Base-by-base conservation (phyloP, 192 early-diverging fungal genomes). In the Funneliformis mosseae region DNA sequence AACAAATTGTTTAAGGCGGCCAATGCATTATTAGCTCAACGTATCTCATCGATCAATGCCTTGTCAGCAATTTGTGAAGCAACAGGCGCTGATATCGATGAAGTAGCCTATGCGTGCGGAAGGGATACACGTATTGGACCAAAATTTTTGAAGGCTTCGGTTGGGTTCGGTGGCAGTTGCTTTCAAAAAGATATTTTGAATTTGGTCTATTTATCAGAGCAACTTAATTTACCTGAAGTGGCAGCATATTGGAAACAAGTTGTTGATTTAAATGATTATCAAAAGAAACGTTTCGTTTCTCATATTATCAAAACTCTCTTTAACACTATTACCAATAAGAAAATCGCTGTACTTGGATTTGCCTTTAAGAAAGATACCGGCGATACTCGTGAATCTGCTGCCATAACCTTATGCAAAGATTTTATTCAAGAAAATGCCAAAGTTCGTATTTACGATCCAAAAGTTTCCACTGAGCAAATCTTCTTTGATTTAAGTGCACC, bases 171-270 rank as follows among this genome's bases (percentile, higher is more conserved):
- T 81, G 97, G 97, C 25, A 93, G 92, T 50, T 98, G 97, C 85
- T 97, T 98, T 87, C 94, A 96, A 85, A 98, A 98, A 83, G 97
- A 98, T 83, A 93, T 98, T 66, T 86, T 93, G 64, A 96, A 97
- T 87, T 85, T 98, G 70, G 93, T 97, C 23, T 98, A 96, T 86
- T 88, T 98, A 73, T 90, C 91, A 61, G 88, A 92, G 82, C 93
- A 92, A 78, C 89, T 97, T 39, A 91, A 92, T 74, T 86, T 98
- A 68, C 92, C 92, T 46, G 95, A 97, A 83, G 95, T 98, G 45
- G 97, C 94, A 59, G 94, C 91, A 50, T 98, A 98, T 88, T 98
- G 97, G 97, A 86, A 92, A 59, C 93, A 95, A 76, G 94, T 98
- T 27, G 93, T 98, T 33, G 88, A 82, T 67, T 92, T 98, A 88